Conservation (phyloP, 768 basidiomycete genomes). For the Rhodotorula babjevae region DNA sequence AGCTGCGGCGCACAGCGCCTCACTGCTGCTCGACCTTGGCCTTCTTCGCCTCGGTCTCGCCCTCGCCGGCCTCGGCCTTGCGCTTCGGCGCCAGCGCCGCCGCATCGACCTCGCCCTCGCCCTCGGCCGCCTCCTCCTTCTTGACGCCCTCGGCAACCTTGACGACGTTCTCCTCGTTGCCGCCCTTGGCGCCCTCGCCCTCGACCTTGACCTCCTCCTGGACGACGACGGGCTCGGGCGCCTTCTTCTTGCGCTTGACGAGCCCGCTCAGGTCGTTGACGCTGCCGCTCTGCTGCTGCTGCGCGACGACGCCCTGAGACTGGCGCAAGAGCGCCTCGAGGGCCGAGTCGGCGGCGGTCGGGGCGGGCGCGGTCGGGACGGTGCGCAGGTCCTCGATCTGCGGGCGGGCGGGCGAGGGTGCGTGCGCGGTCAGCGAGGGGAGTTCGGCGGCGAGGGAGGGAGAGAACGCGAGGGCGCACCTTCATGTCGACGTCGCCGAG, state of each 20-base stretch:
- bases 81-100: background rate
- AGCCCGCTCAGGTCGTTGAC: slow-evolving; percentile 35
- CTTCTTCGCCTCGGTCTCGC: background rate
- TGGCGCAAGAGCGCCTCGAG: slow-evolving; percentile 28
- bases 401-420: no score
- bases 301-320: background rate
- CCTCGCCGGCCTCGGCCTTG: background rate
- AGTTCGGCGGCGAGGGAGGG: no score
- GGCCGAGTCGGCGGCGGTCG: slow-evolving; percentile 15
- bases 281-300: background rate
- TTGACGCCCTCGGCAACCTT: background rate
- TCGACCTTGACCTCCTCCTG: background rate
- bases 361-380: slow-evolving; percentile 19
- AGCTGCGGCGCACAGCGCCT: no score
- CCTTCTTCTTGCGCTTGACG: slow-evolving; percentile 38
- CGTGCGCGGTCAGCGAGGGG: background rate
- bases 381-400: slow-evolving; percentile 39
- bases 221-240: background rate
- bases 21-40: slow-evolving; percentile 1
- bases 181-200: background rate
- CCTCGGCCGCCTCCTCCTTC: background rate
- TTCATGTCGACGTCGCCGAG: slow-evolving; percentile 37
- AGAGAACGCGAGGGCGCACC: slow-evolving; percentile 3
- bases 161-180: slow-evolving; percentile 16
- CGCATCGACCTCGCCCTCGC: background rate